Base-by-base conservation (phyloP, 2,329 filamentous ascomycete species). In the Beauveria sp. region DNA sequence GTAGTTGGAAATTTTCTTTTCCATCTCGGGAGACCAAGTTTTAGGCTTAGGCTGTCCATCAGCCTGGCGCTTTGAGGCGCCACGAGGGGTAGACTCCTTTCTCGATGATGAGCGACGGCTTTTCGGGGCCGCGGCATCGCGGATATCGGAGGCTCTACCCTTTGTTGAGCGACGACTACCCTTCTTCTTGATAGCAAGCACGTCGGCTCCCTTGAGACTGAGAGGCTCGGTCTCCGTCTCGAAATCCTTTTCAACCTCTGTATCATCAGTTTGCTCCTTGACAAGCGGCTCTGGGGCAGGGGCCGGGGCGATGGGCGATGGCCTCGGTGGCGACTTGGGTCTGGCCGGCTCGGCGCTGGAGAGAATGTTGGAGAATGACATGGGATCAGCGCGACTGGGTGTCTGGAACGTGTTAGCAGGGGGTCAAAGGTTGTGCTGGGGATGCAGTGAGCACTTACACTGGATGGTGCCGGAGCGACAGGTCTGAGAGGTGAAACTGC, bases 361-460 rank as follows among this genome's bases (percentile, higher is more conserved):
- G 49, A 98, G 86, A 63, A 98, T 96, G 72, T 93, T 97, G 66
- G 91, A 95, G 70, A 98, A 95, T 5, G 93, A 95, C 93, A 97
- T 97, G 58, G 93, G 89, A 72, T 96, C 90, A 62, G 88, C 87
- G 72, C 92, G 86, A 67, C 85, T 86, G 1, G 89, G 84, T 55
- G 88, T 89, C 84, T 92, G 72, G 18, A 30, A n/a, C 30, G 46
- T 43, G 57, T 50, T 45, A 45, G 59, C 47, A 28, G 14, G 14
- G 9, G 22, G 20, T 30, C 12, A 14, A 30, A 38, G 9, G 28
- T 18, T 22, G 43, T 22, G 34, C 30, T 22, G 58, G 63, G 61
- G 34, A 22, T 38, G 20, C 26, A 18, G 40, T 34, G 24, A 28
- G 63, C 67, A 71, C 73, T 64, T 72, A 77, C 74, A 60, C 71